Evolutionary conservation across 2,329 filamentous ascomycete species (phyloP).

Genomic region (Aspergillus floridensis): DNA sequence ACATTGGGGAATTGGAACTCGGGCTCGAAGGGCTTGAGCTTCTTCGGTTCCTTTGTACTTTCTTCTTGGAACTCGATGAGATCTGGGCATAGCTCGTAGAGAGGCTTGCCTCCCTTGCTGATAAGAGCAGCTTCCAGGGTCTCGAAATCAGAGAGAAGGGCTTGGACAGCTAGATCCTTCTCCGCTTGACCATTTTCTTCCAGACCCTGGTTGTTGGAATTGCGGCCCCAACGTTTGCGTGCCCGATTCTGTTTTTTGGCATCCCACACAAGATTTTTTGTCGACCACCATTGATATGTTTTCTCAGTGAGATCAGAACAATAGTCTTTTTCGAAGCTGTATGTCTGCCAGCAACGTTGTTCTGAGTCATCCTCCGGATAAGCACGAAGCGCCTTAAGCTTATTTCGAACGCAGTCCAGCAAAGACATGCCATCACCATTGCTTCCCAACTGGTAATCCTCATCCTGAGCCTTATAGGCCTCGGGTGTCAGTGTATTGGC

Average conservation of each 20-base stretch:
- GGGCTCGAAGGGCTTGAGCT: constrained; percentile 47
- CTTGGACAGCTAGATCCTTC: constrained; percentile 57
- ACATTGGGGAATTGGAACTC: constrained; percentile 50
- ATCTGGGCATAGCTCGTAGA: constrained; percentile 62
- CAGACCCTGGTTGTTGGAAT: constrained; percentile 33
- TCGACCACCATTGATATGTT: constrained; percentile 61
- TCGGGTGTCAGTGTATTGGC: constrained; percentile 57
- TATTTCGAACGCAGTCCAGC: constrained; percentile 59
- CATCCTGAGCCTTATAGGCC: constrained; percentile 25
- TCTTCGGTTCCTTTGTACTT: not conserved
- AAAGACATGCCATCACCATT: constrained; percentile 38
- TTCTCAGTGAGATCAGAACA: constrained; percentile 53
- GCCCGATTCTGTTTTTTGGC: constrained; percentile 35
- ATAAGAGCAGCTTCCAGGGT: constrained; percentile 56
- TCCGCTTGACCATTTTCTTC: constrained; percentile 38
- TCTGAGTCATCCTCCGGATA: constrained; percentile 41
- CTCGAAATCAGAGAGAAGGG: constrained; percentile 53
- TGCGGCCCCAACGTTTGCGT: constrained; percentile 19
- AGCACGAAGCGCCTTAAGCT: constrained; percentile 50
- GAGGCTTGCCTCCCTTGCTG: constrained; percentile 63
- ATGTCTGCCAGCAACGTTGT: constrained; percentile 17
- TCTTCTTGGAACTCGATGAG: not conserved
- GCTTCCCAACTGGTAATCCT: not conserved
- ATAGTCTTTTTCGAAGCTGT: constrained; percentile 42
- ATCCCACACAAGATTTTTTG: constrained; percentile 37